Evolutionary conservation across 257 asterid species (phyloP), one percentile per base, ranked within the genome.

Genomic region (Thymus mandschuricus): DNA sequence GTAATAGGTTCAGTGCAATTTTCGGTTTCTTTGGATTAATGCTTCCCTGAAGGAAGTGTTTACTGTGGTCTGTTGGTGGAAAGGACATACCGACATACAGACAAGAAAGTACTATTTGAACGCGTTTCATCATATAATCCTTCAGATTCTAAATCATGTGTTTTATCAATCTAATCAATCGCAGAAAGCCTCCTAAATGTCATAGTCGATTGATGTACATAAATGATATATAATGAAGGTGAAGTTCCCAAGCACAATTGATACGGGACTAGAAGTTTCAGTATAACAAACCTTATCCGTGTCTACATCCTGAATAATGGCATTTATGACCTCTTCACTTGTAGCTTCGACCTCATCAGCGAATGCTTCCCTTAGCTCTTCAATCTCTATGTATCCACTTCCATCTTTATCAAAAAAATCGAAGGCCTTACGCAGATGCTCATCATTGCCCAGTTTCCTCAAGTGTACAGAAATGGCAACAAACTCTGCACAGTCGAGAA

Each of bases 301-400:
- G 73, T 88, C 96, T 0, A 86, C 96, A 27, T 88, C 96, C 62
- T 83, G 90, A 62, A 88, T 86, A 48, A 88, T 88, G 83, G 90
- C 90, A 56, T 67, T 72, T 61, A 82, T 83, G 55, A 86, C 84
- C 69, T 86, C 92, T 72, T 88, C 96, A 21, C 83, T 86, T 30
- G 88, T 86, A 46, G 59, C 66, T 45, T 84, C 95, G 1, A 66
- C 78, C 79, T 84, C 92, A 43, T 84, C 87, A 35, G 81, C 90
- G 33, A 88, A 86, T 75, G 87, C 81, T 1, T 81, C 82, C 71
- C 86, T 75, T 15, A 88, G 75, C 62, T 88, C 96, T 55, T 86
- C 92, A 45, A 88, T 84, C 78, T 88, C 95, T 40, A 88, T 84
- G 52, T 84, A 86, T 9, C 95, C 95, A 34, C 64, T 77, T 75